A percentile compares a stretch with the other conserved stretches of the same genome.
These are phyloP conservation scores for Gleditsia sinensis DNA, from an alignment of 306 rosid species.

Conservation along the genomic window DNA sequence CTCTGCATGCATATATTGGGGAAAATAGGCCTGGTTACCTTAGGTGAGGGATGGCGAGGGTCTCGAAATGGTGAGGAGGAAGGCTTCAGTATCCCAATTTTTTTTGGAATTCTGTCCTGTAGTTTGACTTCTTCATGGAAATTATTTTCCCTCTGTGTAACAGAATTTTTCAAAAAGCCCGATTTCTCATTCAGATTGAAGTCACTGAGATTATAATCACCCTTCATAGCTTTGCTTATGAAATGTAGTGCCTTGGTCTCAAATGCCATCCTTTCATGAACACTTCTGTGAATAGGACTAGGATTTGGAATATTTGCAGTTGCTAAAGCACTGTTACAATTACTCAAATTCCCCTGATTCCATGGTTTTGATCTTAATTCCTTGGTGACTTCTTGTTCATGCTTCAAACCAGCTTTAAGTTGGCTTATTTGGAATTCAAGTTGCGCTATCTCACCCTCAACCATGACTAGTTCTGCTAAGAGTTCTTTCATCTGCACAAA, in stretches of 20 bases:
- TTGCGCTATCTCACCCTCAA: constrained; percentile 72
- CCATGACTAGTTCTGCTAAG: constrained; percentile 66
- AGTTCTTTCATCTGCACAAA: constrained; percentile 70
- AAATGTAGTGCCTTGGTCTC: constrained; percentile 89
- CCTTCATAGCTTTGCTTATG: constrained; percentile 92
- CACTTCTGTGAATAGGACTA: constrained; percentile 48
- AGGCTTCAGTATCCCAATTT: constrained; percentile 49
- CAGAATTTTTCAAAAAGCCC: constrained; percentile 39
- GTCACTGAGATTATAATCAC: constrained; percentile 64
- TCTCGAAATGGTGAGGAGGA: constrained; percentile 74
- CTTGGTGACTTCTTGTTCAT: constrained; percentile 55
- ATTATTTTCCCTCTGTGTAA: constrained; percentile 55
- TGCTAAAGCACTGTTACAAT: constrained; percentile 27
- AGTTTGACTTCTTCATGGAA: constrained; percentile 51
- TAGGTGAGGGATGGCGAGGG: constrained; percentile 76
- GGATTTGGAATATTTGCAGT: constrained; percentile 41
- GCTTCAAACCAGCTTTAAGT: constrained; percentile 64
- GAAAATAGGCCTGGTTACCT: constrained; percentile 42
- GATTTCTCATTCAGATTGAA: constrained; percentile 51
- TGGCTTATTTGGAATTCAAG: constrained; percentile 76
- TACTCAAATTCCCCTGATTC: constrained; percentile 33
- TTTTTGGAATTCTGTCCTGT: constrained; percentile 58
- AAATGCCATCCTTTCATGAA: constrained; percentile 61
- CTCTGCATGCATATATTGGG: not conserved
- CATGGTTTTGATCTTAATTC: constrained; percentile 52